Evolutionary conservation across 306 rosid genomes (phyloP), one percentile per base, ranked within the genome.

Genomic region (Cicer yamashitae): DNA sequence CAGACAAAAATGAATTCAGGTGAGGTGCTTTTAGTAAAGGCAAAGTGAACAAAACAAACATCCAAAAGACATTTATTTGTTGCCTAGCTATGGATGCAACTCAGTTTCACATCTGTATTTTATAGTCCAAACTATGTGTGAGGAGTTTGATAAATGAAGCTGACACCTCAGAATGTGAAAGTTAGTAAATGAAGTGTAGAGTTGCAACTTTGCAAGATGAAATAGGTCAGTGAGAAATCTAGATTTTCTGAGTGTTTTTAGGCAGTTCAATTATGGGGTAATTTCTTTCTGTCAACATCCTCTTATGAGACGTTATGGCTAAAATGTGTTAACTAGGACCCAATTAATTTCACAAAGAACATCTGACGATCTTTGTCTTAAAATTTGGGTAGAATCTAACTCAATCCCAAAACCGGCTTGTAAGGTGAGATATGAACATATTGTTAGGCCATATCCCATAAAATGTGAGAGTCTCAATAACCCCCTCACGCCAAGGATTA

Each of bases 11-110:
- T 69, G 45, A 69, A n/a, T 69, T 69, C 46, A 25, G 5, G 60
- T 12, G 74, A 30, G 60, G 60, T 69, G 45, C 46, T 52, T 25
- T 8, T 48, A 25, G n/a, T 13, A 58, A 47, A 68, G 53, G 18
- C 46, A 30, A 25, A 25, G 73, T 48, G 5, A 11, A 17, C 57
- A 67, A 44, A 70, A n/a, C 5, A 54, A 71, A 67, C 76, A 53
- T 71, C n/a, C 20, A 12, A 71, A 71, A 17, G 11, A 10, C 38
- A 52, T 70, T 47, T 53, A 52, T 68, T 68, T 68, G 51, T 71
- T 44, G 20, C 53, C 41, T 17, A 70, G 47, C 37, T 30, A n/a
- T 70, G 30, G 20, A 30, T 70, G 46, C 74, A 34, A 50, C 30
- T 70, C 44, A 47, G 38, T 10, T 10, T 17, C 14, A 45, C 11